Evolutionary conservation across 306 rosid species (phyloP), one percentile per base, ranked within the genome.

Genomic region (Lablab purpureus): DNA sequence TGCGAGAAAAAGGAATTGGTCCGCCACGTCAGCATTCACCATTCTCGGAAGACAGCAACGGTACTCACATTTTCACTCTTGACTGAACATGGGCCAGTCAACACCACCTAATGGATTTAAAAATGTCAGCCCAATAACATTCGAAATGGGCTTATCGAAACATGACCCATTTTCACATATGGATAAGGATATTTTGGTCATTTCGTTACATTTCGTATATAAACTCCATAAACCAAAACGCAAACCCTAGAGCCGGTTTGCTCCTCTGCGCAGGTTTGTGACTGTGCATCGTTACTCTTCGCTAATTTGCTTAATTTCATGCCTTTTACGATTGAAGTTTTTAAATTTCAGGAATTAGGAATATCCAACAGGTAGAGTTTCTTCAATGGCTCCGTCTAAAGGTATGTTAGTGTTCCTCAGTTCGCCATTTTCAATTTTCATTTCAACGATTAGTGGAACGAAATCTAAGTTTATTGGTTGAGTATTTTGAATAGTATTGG

Each of bases 311-410:
- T 59, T 6, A 0, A 12, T 41, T 68, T 62, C 58, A 8, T 0
- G 4, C 21, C 7, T 37, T 62, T 49, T 22, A 68, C 21, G 6
- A 14, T 22, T 23, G 41, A 3, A 7, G 12, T 34, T 25, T 22
- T 34, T 9, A 17, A 10, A 1, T 43, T 59, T 69, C 82, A 45
- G 45, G 64, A 58, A 68, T 85, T 52, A 28, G 72, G 80, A 11
- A 4, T 72, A 78, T 74, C 73, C 23, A 10, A 50, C 73, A 41
- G 76, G 81, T 83, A 23, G 71, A 45, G 69, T 72, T 73, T 72
- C 76, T 36, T 59, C 34, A 18, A 91, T 91, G 97, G 94, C 91
- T 75, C 92, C 92, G 0, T 4, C 78, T n/a, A 88, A 89, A 84
- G 94, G 97, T 91, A 67, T 47, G 11, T 45, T 43, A 32, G 62